phyloP scores from a whole-genome alignment of 2,329 filamentous ascomycete species.

The Hypoxylon sp. region DNA sequence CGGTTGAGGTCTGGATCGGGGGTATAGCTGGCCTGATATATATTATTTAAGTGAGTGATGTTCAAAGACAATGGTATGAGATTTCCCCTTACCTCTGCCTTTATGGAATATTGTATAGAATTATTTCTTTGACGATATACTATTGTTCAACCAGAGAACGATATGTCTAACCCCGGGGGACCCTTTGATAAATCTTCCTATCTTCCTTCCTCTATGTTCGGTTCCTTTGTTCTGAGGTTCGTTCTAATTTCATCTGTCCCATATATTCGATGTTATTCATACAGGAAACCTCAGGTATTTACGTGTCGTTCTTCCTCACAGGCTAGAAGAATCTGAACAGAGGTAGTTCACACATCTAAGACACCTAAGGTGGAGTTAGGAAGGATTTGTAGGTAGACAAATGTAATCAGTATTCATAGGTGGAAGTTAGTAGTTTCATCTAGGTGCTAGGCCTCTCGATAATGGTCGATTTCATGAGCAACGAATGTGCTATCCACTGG shows the following conservation, averaged over 20 bases:
- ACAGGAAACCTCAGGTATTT: background rate
- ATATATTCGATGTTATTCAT: too few species aligned
- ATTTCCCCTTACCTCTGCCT: too few species aligned
- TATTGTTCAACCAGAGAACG: too few species aligned
- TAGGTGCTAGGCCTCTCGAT: background rate
- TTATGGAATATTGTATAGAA: too few species aligned
- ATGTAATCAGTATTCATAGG: background rate
- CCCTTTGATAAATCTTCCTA: too few species aligned
- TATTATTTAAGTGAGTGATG: background rate
- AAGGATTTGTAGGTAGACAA: background rate
- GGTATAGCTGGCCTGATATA: background rate
- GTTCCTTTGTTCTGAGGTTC: too few species aligned
- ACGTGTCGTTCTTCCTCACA: background rate
- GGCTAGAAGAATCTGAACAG: background rate
- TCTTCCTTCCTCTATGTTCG: too few species aligned
- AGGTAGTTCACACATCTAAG: background rate
- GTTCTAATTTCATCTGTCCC: too few species aligned
- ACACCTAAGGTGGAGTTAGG: background rate
- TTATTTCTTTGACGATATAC: too few species aligned
- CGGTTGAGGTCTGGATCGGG: background rate
- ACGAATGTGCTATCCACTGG: background rate
- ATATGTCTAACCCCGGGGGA: too few species aligned
- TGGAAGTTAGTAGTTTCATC: background rate
- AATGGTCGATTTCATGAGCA: background rate
- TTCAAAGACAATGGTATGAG: background rate